phyloP scores from a whole-genome alignment of 176 grass and related monocot species.

The Olyra latifolia region DNA sequence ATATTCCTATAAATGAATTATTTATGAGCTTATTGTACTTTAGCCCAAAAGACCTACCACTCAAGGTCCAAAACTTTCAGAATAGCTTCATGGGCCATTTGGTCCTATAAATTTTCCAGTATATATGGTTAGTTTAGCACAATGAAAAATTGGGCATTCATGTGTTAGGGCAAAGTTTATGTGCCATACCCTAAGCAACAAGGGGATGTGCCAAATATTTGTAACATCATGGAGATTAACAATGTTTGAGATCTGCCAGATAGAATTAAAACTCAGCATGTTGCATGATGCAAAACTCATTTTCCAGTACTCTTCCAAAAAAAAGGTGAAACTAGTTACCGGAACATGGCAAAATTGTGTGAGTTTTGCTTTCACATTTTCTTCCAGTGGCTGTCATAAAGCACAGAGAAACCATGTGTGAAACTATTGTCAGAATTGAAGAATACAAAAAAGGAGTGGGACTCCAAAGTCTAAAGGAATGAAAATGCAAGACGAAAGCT shows the following conservation, averaged over 20 bases:
- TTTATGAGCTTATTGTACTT: constrained; percentile 13
- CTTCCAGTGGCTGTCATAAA: constrained; percentile 76
- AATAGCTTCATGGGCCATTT: constrained; percentile 92
- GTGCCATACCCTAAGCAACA: constrained; percentile 86
- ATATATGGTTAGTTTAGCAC: constrained; percentile 10
- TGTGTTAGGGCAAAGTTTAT: background rate
- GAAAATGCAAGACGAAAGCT: background rate
- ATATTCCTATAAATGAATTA: background rate
- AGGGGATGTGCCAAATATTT: constrained; percentile 97
- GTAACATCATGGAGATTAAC: constrained; percentile 88
- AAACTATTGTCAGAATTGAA: background rate
- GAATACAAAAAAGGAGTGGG: background rate
- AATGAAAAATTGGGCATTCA: constrained; percentile 7
- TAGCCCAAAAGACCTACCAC: constrained; percentile 41
- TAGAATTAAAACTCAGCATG: constrained; percentile 27
- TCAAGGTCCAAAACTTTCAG: constrained; percentile 69
- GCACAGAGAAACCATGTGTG: constrained; percentile 24
- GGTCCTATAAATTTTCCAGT: constrained; percentile 44
- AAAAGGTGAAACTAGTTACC: constrained; percentile 36
- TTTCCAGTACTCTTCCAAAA: background rate
- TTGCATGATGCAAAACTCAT: background rate
- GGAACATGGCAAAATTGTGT: constrained; percentile 92
- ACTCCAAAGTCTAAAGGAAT: background rate
- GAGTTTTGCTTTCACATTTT: constrained; percentile 82
- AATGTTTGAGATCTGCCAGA: constrained; percentile 70